Percentiles rank a stretch among this genome's conserved stretches.
These are phyloP conservation scores for Gloeostereum incarnatum DNA, from an alignment of 768 basidiomycete species.

Conservation along the genomic window DNA sequence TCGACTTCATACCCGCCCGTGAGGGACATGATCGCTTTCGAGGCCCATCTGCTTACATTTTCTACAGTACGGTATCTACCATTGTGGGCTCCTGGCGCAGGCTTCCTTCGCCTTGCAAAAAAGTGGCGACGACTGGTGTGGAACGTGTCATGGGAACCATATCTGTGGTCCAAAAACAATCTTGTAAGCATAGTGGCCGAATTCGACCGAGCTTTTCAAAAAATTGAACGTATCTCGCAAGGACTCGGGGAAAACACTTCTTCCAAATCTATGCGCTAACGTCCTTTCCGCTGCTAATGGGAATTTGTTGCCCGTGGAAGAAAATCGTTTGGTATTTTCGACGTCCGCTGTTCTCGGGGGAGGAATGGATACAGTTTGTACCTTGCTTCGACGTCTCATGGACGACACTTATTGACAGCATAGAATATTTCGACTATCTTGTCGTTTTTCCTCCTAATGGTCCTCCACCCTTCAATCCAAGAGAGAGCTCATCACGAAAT, in stretches of 20 bases:
- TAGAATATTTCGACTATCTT: background rate
- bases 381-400: background rate
- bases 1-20: conserved; percentile 15
- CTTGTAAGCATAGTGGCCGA: background rate
- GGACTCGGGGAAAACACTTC: background rate
- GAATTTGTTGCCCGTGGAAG: background rate
- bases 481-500: background rate
- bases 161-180: background rate
- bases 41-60: conserved; percentile 1
- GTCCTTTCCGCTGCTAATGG: background rate
- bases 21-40: background rate
- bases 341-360: background rate
- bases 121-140: background rate
- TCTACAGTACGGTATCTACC: background rate
- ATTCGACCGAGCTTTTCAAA: background rate
- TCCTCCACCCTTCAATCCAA: conserved; percentile 3
- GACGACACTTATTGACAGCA: background rate
- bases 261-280: background rate
- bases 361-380: background rate
- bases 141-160: background rate
- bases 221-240: too few relatives aligned
- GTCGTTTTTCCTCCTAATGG: conserved; percentile 12
- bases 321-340: background rate
- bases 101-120: background rate
- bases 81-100: background rate